Percentiles rank a stretch among this genome's conserved stretches.
Conservation (phyloP, 805 yeast species). For the Nakazawaea ernobii region DNA sequence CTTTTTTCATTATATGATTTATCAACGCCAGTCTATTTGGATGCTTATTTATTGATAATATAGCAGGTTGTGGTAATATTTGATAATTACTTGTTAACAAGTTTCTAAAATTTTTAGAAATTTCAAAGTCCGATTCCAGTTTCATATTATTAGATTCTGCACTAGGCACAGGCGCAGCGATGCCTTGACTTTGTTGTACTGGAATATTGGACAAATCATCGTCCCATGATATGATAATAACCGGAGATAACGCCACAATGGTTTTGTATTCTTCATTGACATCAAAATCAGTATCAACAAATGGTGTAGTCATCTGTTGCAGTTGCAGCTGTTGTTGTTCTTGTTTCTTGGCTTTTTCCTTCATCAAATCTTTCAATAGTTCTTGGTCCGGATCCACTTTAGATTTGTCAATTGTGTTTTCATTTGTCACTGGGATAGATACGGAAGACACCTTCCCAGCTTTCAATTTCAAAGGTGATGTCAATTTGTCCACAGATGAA, state of each 20-base stretch:
- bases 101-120: slow-evolving; percentile 14
- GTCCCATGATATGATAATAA: slow-evolving; percentile 23
- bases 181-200: not conserved
- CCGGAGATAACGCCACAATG: slow-evolving; percentile 27
- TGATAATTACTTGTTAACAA: slow-evolving; percentile 20
- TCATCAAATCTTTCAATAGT: slow-evolving; percentile 1
- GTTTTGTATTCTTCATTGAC: slow-evolving; percentile 25
- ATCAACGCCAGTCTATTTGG: slow-evolving; percentile 24
- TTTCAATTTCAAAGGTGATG: too few species aligned
- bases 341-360: not conserved
- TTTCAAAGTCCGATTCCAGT: slow-evolving; percentile 9
- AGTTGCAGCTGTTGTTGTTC: not conserved
- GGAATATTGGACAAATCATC: slow-evolving; percentile 14
- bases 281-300: slow-evolving; percentile 7
- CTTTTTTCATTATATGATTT: slow-evolving; percentile 20
- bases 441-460: too few species aligned
- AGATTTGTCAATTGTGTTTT: slow-evolving; percentile 3
- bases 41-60: slow-evolving; percentile 26
- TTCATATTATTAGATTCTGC: not conserved
- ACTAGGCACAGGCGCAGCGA: too few species aligned
- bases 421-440: slow-evolving; percentile 5
- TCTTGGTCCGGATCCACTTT: not conserved
- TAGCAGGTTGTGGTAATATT: slow-evolving; percentile 29
- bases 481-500: too few species aligned
- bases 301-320: not conserved